A percentile compares a stretch with the other conserved stretches of the same genome.
Evolutionary conservation across 371 early-diverging fungal species (phyloP).

Genomic region (Mortierella sp.): DNA sequence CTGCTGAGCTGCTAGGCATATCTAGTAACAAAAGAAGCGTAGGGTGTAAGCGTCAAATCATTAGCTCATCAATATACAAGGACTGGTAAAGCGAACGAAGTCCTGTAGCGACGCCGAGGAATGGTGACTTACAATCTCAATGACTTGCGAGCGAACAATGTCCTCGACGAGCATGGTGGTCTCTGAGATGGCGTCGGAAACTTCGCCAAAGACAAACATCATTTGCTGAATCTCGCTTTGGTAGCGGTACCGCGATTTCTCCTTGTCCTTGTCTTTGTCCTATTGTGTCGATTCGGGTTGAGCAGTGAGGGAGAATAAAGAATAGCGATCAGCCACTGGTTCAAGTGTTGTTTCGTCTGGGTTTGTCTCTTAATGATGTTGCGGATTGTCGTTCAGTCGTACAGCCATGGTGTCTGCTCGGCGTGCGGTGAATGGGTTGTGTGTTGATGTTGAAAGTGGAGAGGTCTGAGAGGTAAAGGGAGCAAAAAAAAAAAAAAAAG

Average conservation of each 20-base stretch:
- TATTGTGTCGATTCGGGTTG: background rate
- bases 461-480: background rate
- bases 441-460: background rate
- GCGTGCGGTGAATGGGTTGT: background rate
- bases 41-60: no score
- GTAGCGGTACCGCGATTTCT: conserved; percentile 66
- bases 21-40: conserved; percentile 59
- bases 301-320: background rate
- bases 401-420: background rate
- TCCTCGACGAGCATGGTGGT: conserved; percentile 92
- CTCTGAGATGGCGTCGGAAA: conserved; percentile 89
- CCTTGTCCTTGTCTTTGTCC: conserved; percentile 47
- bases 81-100: no score
- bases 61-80: background rate
- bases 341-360: background rate
- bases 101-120: background rate
- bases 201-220: conserved; percentile 99
- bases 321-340: background rate
- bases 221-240: conserved; percentile 92
- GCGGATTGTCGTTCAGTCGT: background rate
- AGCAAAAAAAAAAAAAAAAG: background rate
- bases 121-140: conserved; percentile 83
- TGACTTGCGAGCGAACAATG: conserved; percentile 95
- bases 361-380: background rate
- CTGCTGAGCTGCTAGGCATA: conserved; percentile 88